These are phyloP conservation scores for Exophiala sp. DNA, from an alignment of 2,329 filamentous ascomycete genomes.

Conservation along the genomic window DNA sequence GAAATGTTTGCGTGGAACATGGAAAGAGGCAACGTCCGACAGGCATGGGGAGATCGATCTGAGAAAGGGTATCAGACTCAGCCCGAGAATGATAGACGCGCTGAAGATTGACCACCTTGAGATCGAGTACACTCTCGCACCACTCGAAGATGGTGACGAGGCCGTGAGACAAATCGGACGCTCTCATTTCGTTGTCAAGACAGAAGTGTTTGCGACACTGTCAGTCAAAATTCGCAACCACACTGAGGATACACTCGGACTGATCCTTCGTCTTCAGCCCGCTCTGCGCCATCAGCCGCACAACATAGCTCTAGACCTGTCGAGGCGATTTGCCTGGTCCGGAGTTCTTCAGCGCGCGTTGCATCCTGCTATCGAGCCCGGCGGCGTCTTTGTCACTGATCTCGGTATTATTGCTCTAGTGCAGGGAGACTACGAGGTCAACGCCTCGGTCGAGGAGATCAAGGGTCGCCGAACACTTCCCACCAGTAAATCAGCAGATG, in stretches of 20 bases:
- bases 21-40: constrained; percentile 60
- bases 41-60: constrained; percentile 70
- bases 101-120: constrained; percentile 77
- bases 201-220: constrained; percentile 67
- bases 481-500: constrained; percentile 24
- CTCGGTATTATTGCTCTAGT: constrained; percentile 73
- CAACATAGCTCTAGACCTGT: constrained; percentile 73
- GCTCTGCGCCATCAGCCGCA: constrained; percentile 69
- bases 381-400: constrained; percentile 57
- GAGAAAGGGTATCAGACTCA: constrained; percentile 64
- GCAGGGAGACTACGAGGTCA: constrained; percentile 77
- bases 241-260: constrained; percentile 62
- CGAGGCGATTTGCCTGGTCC: constrained; percentile 78
- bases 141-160: constrained; percentile 19
- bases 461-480: constrained; percentile 22
- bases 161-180: constrained; percentile 40
- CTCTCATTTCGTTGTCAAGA: constrained; percentile 46
- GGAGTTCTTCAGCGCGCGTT: constrained; percentile 75
- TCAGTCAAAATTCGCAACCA: constrained; percentile 72
- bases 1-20: constrained; percentile 65
- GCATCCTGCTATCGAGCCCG: constrained; percentile 55
- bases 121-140: constrained; percentile 49
- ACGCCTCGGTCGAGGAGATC: constrained; percentile 77
- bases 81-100: constrained; percentile 73
- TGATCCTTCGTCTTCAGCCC: constrained; percentile 73